Base-by-base conservation (phyloP, 2,329 filamentous ascomycete genomes). In the Emergomyces africanus region DNA sequence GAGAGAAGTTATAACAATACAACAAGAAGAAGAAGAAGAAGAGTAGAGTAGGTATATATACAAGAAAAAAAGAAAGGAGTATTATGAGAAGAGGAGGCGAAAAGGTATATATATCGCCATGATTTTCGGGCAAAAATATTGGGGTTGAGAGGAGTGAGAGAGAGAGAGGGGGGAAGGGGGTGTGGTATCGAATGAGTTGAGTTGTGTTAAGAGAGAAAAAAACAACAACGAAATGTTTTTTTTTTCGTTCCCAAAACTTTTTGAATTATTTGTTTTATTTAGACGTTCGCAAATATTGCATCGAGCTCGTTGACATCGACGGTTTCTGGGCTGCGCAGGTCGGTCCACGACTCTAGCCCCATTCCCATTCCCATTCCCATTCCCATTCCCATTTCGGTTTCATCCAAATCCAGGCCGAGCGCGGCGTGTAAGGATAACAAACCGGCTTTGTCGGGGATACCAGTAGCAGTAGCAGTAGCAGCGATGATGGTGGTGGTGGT, bases 241-340 rank as follows among this genome's bases (percentile, higher is more conserved):
- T 30, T 30, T 30, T 30, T 30, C n/a, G n/a, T n/a, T n/a, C n/a
- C n/a, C n/a, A n/a, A n/a, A n/a, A n/a, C n/a, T n/a, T n/a, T n/a
- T n/a, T n/a, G n/a, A n/a, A n/a, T n/a, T n/a, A n/a, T n/a, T n/a
- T n/a, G n/a, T 30, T 30, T 30, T 6, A 3, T 30, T 80, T 75
- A 90, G 72, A 84, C 89, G 65, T 83, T 85, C 69, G 88, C 86
- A 67, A 96, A 83, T 71, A 96, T 82, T 66, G 88, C 84, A 69
- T 97, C 92, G 28, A 97, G 84, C 78, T 99, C 94, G 53, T 96
- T 90, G 54, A 97, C 83, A 71, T 95, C 90, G 66, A 97, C 86
- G 64, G 85, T 88, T 76, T 97, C 94, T 1, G 91, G 90, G 70
- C 85, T 90, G 70, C 80, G 79, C 68, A 83, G 72, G 61, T 83